These are phyloP conservation scores for Ustilago hordei DNA, from an alignment of 1,284 basidiomycete species.

Conservation along the genomic window DNA sequence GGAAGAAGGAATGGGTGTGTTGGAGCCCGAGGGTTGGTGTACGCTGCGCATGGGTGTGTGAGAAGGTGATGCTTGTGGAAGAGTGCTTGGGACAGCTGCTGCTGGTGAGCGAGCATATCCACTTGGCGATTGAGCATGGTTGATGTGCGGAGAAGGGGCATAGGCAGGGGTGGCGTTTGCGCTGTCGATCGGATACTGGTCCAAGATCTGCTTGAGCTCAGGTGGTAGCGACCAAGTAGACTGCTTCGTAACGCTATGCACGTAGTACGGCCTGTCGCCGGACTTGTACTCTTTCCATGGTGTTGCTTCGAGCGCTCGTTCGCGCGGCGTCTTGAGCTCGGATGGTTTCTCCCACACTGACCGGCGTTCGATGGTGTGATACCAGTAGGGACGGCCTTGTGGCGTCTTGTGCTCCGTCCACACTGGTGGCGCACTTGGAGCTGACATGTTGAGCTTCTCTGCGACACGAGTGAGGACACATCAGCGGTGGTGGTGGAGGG, in stretches of 20 bases:
- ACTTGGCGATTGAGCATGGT: slow-evolving; percentile 17
- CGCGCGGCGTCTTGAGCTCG: slow-evolving; percentile 66
- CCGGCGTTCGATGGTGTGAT: slow-evolving; percentile 59
- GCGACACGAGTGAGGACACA: neutral
- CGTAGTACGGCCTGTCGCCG: slow-evolving; percentile 67
- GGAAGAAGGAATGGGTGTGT: slow-evolving; percentile 25
- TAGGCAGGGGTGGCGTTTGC: neutral
- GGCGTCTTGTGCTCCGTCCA: slow-evolving; percentile 65
- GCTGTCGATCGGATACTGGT: slow-evolving; percentile 44
- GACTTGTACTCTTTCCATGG: slow-evolving; percentile 68
- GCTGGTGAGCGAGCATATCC: slow-evolving; percentile 12
- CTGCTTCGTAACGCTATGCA: slow-evolving; percentile 66
- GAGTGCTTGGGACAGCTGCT: slow-evolving; percentile 16
- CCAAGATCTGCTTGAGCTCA: slow-evolving; percentile 63
- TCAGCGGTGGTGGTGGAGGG: neutral
- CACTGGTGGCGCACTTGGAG: neutral
- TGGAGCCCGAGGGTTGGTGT: slow-evolving; percentile 21
- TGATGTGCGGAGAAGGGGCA: slow-evolving; percentile 10
- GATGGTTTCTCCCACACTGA: slow-evolving; percentile 69
- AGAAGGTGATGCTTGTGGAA: slow-evolving; percentile 16
- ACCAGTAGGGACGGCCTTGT: slow-evolving; percentile 66
- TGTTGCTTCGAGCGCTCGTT: slow-evolving; percentile 62
- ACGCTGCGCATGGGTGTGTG: slow-evolving; percentile 16
- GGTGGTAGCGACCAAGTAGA: slow-evolving; percentile 64
- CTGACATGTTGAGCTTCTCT: slow-evolving; percentile 23